Conservation (phyloP, 768 basidiomycete species). For the Tulasnella sp. region DNA sequence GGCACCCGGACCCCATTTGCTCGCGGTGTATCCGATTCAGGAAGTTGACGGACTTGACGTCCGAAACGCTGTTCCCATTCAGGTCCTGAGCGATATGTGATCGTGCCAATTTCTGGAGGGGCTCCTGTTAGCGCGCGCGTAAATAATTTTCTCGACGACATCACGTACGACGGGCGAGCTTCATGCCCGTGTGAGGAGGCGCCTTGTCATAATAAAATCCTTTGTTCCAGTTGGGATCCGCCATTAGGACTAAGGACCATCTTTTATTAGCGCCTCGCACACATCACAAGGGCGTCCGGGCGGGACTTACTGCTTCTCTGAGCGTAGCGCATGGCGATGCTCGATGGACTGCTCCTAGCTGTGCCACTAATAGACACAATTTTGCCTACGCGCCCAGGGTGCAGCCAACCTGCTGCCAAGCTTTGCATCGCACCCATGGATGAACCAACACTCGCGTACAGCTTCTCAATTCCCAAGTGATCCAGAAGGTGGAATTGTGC, state of each 20-base stretch:
- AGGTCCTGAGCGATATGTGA: slow-evolving; percentile 97
- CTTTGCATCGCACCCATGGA: slow-evolving; percentile 99
- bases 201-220: slow-evolving; percentile 95
- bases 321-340: slow-evolving; percentile 94
- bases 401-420: slow-evolving; percentile 91
- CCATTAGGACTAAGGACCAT: slow-evolving; percentile 80
- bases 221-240: slow-evolving; percentile 99
- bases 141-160: slow-evolving; percentile 35
- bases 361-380: slow-evolving; percentile 95
- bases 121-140: not conserved
- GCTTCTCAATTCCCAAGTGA: slow-evolving; percentile 74
- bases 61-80: slow-evolving; percentile 99
- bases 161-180: slow-evolving; percentile 87
- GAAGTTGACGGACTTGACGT: slow-evolving; percentile 61
- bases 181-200: slow-evolving; percentile 99
- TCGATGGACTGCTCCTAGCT: slow-evolving; percentile 86
- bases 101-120: slow-evolving; percentile 89
- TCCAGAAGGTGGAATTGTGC: slow-evolving; percentile 90
- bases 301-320: slow-evolving; percentile 83
- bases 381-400: slow-evolving; percentile 85
- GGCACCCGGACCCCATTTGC: slow-evolving; percentile 37
- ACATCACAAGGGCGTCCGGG: not conserved
- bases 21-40: slow-evolving; percentile 43
- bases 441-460: slow-evolving; percentile 92
- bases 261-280: not conserved